phyloP scores from a whole-genome alignment of 495 filamentous ascomycete genomes.

The Beverwykella pulmonaria region DNA sequence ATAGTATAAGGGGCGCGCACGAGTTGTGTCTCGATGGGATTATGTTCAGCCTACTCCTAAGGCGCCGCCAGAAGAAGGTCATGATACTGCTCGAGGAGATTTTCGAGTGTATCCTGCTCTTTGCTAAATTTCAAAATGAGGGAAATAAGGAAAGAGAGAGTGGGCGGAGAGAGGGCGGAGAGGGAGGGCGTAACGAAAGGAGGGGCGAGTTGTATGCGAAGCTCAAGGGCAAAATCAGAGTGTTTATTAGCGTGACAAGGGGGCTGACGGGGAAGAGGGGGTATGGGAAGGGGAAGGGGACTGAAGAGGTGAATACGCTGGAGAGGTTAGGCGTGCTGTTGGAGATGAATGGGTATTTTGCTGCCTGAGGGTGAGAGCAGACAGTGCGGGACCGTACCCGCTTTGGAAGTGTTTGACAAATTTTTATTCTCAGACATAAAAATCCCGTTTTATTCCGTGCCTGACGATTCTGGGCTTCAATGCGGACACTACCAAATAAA shows the following conservation, averaged over 20 bases:
- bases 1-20: constrained; percentile 68
- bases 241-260: constrained; percentile 67
- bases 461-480: too few relatives aligned
- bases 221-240: constrained; percentile 68
- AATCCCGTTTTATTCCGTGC: too few relatives aligned
- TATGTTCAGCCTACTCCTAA: constrained; percentile 70
- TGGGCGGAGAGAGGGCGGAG: too few relatives aligned
- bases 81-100: constrained; percentile 77
- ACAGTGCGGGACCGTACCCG: neutral
- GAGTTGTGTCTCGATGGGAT: constrained; percentile 78
- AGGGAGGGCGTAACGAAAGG: constrained; percentile 47
- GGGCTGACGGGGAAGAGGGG: constrained; percentile 63
- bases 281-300: constrained; percentile 53
- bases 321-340: constrained; percentile 58
- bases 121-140: constrained; percentile 54
- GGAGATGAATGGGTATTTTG: constrained; percentile 60
- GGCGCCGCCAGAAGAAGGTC: constrained; percentile 69
- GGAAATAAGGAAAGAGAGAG: too few relatives aligned
- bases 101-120: constrained; percentile 70
- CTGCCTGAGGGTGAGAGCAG: neutral
- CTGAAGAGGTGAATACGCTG: constrained; percentile 52
- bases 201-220: constrained; percentile 59
- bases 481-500: too few relatives aligned
- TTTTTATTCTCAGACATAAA: too few relatives aligned
- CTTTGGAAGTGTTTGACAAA: too few relatives aligned